These are phyloP conservation scores for Parathielavia appendiculata DNA, from an alignment of 495 filamentous ascomycete species.

Conservation along the genomic window DNA sequence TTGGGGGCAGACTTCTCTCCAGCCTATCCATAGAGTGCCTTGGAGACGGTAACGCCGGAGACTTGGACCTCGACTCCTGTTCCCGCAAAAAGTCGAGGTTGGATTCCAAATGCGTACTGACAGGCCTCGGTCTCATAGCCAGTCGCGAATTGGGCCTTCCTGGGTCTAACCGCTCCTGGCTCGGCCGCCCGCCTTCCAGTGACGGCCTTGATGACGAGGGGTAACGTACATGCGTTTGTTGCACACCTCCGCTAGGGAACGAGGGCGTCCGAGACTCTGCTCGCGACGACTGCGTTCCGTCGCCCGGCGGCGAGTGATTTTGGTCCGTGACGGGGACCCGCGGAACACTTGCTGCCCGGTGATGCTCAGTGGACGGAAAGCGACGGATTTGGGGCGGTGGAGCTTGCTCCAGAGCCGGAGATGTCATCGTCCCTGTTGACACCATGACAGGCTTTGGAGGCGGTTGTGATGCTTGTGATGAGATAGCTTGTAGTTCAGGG, in stretches of 20 bases:
- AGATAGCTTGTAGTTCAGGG: conserved; percentile 49
- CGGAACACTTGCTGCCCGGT: conserved; percentile 53
- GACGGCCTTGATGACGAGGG: conserved; percentile 75
- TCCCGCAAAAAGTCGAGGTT: conserved; percentile 72
- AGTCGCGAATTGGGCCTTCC: conserved; percentile 30
- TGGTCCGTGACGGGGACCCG: conserved; percentile 36
- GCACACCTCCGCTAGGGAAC: conserved; percentile 43
- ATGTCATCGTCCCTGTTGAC: conserved; percentile 93
- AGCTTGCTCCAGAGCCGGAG: conserved; percentile 53
- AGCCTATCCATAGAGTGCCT: conserved; percentile 33
- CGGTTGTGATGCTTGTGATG: conserved; percentile 46
- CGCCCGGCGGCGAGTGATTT: conserved; percentile 31
- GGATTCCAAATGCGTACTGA: conserved; percentile 71
- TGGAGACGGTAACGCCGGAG: conserved; percentile 36
- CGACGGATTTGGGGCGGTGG: conserved; percentile 50
- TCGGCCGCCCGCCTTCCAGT: conserved; percentile 66
- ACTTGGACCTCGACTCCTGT: conserved; percentile 45
- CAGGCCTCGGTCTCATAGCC: conserved; percentile 26
- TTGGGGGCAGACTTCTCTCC: conserved; percentile 28
- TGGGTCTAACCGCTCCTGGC: conserved; percentile 54
- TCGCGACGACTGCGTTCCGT: conserved; percentile 20
- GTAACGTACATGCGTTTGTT: conserved; percentile 38
- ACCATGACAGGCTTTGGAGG: conserved; percentile 66
- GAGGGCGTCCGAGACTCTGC: conserved; percentile 36
- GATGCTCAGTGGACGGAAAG: conserved; percentile 53